These are phyloP conservation scores for Geranium brycei DNA, from an alignment of 345 rosid species.

Conservation along the genomic window DNA sequence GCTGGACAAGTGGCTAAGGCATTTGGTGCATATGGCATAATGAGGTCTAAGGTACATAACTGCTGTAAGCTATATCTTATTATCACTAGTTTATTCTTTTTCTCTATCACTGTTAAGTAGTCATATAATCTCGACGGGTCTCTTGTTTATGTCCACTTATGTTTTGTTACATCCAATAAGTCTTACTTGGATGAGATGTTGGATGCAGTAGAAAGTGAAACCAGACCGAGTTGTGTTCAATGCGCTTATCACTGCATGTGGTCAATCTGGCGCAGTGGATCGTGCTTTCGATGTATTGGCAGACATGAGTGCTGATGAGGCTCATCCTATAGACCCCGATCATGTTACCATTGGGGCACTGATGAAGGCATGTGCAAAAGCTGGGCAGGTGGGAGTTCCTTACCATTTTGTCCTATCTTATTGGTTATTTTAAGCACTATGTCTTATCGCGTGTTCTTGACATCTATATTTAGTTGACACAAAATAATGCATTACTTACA, in stretches of 20 bases:
- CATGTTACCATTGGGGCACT: constrained; percentile 81
- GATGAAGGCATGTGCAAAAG: constrained; percentile 76
- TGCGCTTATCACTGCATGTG: constrained; percentile 95
- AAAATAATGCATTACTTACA: constrained; percentile 22
- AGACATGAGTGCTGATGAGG: constrained; percentile 85
- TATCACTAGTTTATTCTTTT: neutral
- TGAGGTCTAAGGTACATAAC: constrained; percentile 81
- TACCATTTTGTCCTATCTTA: neutral
- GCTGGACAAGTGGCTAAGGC: constrained; percentile 96
- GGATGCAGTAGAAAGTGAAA: constrained; percentile 88
- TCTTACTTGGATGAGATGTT: constrained; percentile 34
- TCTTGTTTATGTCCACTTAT: constrained; percentile 5
- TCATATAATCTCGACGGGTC: neutral
- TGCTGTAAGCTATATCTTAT: neutral
- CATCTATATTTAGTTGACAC: neutral
- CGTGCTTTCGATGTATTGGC: constrained; percentile 97
- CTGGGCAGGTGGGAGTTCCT: constrained; percentile 54
- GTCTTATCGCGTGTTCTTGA: constrained; percentile 1
- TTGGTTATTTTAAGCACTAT: constrained; percentile 5
- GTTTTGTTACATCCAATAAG: constrained; percentile 13
- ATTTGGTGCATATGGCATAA: constrained; percentile 94
- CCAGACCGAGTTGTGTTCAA: constrained; percentile 98
- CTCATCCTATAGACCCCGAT: constrained; percentile 90
- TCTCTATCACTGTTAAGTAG: neutral
- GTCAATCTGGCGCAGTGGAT: constrained; percentile 89